phyloP scores from a whole-genome alignment of 495 filamentous ascomycete species.

The Talaromyces nanjingensis region DNA sequence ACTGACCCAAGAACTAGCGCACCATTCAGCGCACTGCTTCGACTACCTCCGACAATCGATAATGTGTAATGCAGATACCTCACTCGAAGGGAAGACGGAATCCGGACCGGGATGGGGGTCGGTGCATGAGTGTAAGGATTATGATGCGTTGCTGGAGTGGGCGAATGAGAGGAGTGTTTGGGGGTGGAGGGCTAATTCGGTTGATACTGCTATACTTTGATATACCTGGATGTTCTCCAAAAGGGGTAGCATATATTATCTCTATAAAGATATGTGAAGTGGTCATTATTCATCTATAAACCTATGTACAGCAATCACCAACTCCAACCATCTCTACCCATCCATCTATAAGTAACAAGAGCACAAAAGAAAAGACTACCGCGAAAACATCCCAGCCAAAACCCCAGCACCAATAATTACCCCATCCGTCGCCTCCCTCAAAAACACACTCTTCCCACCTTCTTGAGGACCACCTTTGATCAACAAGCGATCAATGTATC shows the following conservation, averaged over 20 bases:
- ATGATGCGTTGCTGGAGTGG: constrained; percentile 32
- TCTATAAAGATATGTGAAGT: neutral
- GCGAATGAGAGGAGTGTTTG: constrained; percentile 23
- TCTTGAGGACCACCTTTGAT: constrained; percentile 46
- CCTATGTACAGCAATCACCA: neutral
- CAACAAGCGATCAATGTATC: constrained; percentile 58
- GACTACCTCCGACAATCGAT: constrained; percentile 42
- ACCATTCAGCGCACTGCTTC: constrained; percentile 43
- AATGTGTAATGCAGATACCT: constrained; percentile 39
- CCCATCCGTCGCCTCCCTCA: constrained; percentile 66
- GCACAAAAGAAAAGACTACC: neutral
- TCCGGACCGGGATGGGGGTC: constrained; percentile 37
- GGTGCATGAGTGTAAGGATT: constrained; percentile 30
- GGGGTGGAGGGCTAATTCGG: neutral
- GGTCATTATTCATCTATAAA: neutral
- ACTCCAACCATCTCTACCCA: neutral
- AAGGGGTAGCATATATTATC: too few relatives aligned
- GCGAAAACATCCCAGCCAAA: constrained; percentile 49
- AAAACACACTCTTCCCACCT: constrained; percentile 51
- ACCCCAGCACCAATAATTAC: constrained; percentile 73
- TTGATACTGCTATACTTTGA: constrained; percentile 4
- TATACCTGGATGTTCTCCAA: neutral
- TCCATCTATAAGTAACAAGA: neutral
- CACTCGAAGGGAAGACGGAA: constrained; percentile 37
- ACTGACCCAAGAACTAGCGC: constrained; percentile 15